These are phyloP conservation scores for Taxawa tesnikishii DNA, from an alignment of 2,329 filamentous ascomycete genomes.

Conservation along the genomic window DNA sequence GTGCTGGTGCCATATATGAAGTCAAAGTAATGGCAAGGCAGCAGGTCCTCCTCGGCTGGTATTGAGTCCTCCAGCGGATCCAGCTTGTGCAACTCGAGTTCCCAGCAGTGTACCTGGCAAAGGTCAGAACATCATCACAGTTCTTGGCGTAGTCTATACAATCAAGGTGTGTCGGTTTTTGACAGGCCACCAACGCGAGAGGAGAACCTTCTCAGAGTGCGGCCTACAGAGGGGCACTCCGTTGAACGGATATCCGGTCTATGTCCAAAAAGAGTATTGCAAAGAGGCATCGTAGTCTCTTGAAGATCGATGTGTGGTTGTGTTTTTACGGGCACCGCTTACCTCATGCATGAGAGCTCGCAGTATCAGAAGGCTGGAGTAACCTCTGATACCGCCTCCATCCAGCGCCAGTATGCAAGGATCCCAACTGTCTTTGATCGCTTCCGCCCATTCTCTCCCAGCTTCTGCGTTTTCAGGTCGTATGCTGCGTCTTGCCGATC, in stretches of 20 bases:
- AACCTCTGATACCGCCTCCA: slow-evolving; percentile 39
- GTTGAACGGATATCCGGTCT: too few relatives aligned
- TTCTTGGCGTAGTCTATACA: too few relatives aligned
- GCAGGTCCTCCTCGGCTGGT: slow-evolving; percentile 26
- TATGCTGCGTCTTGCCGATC: background rate
- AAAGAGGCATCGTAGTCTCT: too few relatives aligned
- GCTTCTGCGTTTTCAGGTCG: background rate
- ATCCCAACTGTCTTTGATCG: slow-evolving; percentile 33
- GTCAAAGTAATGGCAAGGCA: slow-evolving; percentile 41
- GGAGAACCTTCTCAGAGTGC: too few relatives aligned
- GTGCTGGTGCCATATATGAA: slow-evolving; percentile 41
- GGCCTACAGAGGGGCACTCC: too few relatives aligned
- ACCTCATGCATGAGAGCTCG: slow-evolving; percentile 37
- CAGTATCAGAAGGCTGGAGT: slow-evolving; percentile 37
- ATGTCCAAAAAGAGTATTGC: too few relatives aligned
- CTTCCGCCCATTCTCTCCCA: slow-evolving; percentile 26
- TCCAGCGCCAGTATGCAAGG: slow-evolving; percentile 35
- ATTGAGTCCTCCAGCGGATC: slow-evolving; percentile 12
- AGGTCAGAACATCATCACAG: too few relatives aligned
- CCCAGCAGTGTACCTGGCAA: slow-evolving; percentile 30
- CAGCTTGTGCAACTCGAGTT: slow-evolving; percentile 31
- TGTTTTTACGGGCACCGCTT: too few relatives aligned
- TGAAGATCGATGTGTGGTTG: too few relatives aligned
- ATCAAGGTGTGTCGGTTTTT: too few relatives aligned
- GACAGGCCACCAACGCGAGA: too few relatives aligned